These are phyloP conservation scores for Leccinum rimulosum DNA, from an alignment of 768 basidiomycete species.

Conservation along the genomic window DNA sequence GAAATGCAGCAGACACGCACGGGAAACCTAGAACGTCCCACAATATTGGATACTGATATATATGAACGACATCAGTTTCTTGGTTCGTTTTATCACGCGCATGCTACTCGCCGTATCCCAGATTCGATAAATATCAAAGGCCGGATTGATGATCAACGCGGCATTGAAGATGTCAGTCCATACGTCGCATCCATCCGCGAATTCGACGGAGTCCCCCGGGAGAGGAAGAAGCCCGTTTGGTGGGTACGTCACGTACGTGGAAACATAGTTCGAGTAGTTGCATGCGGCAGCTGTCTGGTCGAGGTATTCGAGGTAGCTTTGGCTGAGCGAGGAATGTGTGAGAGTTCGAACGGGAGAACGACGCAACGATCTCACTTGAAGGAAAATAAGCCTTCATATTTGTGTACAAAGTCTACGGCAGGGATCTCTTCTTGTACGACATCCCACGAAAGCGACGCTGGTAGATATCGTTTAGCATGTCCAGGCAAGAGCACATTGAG, in stretches of 20 bases:
- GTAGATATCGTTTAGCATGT: not conserved
- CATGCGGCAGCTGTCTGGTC: slow-evolving; percentile 53
- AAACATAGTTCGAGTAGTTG: slow-evolving; percentile 60
- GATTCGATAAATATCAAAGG: slow-evolving; percentile 75
- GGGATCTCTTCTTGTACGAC: slow-evolving; percentile 70
- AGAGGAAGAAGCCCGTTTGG: slow-evolving; percentile 66
- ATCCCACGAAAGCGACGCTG: slow-evolving; percentile 59
- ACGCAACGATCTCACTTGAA: slow-evolving; percentile 52
- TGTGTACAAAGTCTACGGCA: slow-evolving; percentile 71
- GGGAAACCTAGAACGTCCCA: slow-evolving; percentile 87
- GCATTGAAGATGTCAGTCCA: slow-evolving; percentile 67
- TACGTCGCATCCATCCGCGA: slow-evolving; percentile 56
- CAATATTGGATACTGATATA: slow-evolving; percentile 50
- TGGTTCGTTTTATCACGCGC: not conserved
- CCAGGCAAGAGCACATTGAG: not conserved
- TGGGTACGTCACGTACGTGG: slow-evolving; percentile 64
- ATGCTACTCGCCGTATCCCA: slow-evolving; percentile 54
- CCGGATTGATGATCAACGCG: slow-evolving; percentile 63
- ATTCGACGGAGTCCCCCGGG: slow-evolving; percentile 52
- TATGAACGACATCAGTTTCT: not conserved
- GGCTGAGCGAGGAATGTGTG: slow-evolving; percentile 39
- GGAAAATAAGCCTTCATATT: slow-evolving; percentile 66
- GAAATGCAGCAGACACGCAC: slow-evolving; percentile 36
- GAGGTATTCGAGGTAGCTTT: slow-evolving; percentile 59
- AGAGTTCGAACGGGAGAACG: not conserved